Conservation (phyloP, 257 asterid genomes). For the Leonotis leonurus region DNA sequence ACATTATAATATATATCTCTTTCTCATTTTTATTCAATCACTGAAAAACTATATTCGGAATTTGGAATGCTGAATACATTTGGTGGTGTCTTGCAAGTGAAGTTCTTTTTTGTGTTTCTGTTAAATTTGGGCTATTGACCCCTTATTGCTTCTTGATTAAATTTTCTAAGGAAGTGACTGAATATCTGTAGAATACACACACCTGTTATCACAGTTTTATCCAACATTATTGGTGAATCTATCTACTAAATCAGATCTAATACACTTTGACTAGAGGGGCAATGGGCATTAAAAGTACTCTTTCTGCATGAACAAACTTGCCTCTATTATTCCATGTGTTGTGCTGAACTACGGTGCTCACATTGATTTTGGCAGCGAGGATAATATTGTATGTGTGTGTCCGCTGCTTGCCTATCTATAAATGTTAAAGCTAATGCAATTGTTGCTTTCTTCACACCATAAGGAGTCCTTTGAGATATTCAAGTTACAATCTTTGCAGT, state of each 20-base stretch:
- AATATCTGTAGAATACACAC: neutral
- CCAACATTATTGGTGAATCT: neutral
- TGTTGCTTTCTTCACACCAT: neutral
- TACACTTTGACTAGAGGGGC: neutral
- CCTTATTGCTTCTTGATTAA: neutral
- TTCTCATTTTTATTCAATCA: neutral
- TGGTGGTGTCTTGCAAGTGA: slow-evolving; percentile 3
- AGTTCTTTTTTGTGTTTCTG: neutral
- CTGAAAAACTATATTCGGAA: neutral
- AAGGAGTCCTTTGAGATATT: neutral
- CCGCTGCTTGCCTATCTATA: neutral
- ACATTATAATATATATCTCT: slow-evolving; percentile 17
- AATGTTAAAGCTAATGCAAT: neutral
- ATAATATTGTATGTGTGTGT: neutral
- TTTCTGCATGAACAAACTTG: neutral
- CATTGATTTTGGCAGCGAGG: neutral
- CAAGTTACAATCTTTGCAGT: neutral
- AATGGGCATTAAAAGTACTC: neutral
- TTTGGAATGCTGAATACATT: slow-evolving; percentile 7
- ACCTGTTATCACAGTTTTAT: neutral
- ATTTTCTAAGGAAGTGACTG: neutral
- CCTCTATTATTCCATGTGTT: neutral
- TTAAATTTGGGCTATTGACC: neutral
- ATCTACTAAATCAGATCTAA: neutral
- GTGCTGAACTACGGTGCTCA: neutral